Conservation (phyloP, 208 protist species). For the Trypanosoma theileri region DNA sequence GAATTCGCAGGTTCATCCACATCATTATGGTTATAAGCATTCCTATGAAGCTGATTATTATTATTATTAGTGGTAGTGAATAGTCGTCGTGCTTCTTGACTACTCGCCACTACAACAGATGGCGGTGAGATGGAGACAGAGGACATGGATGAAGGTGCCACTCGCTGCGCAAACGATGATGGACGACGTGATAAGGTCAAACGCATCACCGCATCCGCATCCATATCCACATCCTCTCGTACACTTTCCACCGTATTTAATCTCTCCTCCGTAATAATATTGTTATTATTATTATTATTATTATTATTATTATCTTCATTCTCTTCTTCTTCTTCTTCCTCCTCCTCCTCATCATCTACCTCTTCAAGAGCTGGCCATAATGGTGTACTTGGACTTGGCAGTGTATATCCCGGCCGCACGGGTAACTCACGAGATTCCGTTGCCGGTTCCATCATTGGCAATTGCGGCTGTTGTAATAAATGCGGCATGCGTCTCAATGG, state of each 20-base stretch:
- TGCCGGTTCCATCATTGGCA: conserved; percentile 30
- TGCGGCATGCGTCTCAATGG: conserved; percentile 1
- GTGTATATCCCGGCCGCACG: conserved; percentile 38
- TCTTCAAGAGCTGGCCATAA: conserved; percentile 52
- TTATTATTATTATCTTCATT: conserved; percentile 8
- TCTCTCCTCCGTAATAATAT: conserved; percentile 23
- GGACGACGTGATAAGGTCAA: conserved; percentile 17
- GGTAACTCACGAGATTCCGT: conserved; percentile 56
- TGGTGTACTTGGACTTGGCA: conserved; percentile 60
- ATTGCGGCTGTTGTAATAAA: conserved; percentile 4
- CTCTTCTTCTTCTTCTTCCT: conserved; percentile 15
- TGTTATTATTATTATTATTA: conserved; percentile 24
- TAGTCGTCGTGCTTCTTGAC: neutral
- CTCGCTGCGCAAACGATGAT: conserved; percentile 1
- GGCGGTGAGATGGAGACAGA: neutral
- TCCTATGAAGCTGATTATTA: no score
- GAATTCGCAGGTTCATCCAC: no score
- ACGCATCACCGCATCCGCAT: conserved; percentile 24
- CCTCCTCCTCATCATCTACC: conserved; percentile 20
- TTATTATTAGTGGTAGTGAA: neutral
- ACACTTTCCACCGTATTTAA: neutral
- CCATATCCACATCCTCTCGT: neutral
- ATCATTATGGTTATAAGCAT: no score
- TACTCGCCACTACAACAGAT: neutral
- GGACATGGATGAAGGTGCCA: neutral